phyloP scores from a whole-genome alignment of 176 grass and related monocot genomes.

The Typha latifolia region DNA sequence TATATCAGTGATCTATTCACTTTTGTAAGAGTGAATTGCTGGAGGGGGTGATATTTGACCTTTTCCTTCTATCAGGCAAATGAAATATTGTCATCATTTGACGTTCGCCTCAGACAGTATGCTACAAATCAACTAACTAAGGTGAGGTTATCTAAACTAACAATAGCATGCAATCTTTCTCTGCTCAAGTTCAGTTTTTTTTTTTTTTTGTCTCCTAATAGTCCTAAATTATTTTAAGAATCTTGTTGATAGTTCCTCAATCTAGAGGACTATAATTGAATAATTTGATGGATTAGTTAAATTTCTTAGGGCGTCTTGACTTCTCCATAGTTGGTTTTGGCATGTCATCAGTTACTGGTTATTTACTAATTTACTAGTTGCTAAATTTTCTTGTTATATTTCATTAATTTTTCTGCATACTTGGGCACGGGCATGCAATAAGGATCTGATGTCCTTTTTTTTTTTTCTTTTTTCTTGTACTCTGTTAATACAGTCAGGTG shows the following conservation, averaged over 20 bases:
- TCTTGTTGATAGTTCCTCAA: too few species aligned
- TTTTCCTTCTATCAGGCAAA: constrained; percentile 59
- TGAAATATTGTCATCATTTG: constrained; percentile 93
- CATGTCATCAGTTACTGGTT: too few species aligned
- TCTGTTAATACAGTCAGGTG: constrained; percentile 61
- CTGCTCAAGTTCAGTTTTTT: not conserved
- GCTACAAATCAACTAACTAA: constrained; percentile 79
- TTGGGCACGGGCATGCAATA: too few species aligned
- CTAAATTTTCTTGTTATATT: too few species aligned
- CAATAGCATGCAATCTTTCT: not conserved
- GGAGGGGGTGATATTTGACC: not conserved
- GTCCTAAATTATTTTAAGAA: not conserved
- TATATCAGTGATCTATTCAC: not conserved
- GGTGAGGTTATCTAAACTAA: constrained; percentile 26
- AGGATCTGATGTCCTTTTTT: too few species aligned
- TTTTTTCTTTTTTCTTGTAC: too few species aligned
- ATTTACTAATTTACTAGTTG: too few species aligned
- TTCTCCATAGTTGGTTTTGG: too few species aligned
- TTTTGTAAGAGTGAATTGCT: not conserved
- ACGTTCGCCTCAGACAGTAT: constrained; percentile 90
- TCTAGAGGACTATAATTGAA: too few species aligned
- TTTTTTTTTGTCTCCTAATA: not conserved
- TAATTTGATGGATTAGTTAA: too few species aligned
- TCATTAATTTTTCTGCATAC: too few species aligned
- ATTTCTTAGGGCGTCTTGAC: too few species aligned